Percentiles rank a stretch among this genome's conserved stretches.
These are phyloP conservation scores for Cetraspora pellucida DNA, from an alignment of 192 early-diverging fungal species.

Conservation along the genomic window DNA sequence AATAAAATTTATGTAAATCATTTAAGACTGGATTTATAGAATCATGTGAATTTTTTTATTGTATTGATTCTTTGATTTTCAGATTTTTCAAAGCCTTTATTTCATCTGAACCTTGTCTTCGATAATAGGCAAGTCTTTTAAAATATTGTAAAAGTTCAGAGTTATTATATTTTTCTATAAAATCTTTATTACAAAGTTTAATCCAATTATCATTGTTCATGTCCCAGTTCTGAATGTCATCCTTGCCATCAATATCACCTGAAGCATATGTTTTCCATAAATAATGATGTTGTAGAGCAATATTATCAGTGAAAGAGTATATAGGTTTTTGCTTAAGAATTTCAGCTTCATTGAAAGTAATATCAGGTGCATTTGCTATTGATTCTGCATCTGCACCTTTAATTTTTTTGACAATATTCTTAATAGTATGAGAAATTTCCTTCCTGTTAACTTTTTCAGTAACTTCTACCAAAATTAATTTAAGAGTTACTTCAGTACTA, in stretches of 20 bases:
- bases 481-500: constrained; percentile 18
- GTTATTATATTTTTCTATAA: constrained; percentile 31
- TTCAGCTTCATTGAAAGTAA: constrained; percentile 20
- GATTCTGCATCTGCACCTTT: constrained; percentile 25
- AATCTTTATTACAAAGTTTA: constrained; percentile 25
- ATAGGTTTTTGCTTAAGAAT: constrained; percentile 20
- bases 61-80: constrained; percentile 28
- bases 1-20: constrained; percentile 28
- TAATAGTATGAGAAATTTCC: constrained; percentile 25
- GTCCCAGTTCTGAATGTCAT: constrained; percentile 24
- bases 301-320: constrained; percentile 21
- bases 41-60: constrained; percentile 26
- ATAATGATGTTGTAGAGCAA: constrained; percentile 24
- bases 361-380: constrained; percentile 27
- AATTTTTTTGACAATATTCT: constrained; percentile 17
- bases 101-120: constrained; percentile 30
- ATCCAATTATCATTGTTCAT: constrained; percentile 28
- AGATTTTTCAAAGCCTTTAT: constrained; percentile 21
- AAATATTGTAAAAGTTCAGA: constrained; percentile 29
- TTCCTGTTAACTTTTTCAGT: neutral
- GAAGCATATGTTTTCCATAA: constrained; percentile 32
- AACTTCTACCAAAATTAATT: constrained; percentile 24
- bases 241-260: constrained; percentile 28
- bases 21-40: constrained; percentile 14
- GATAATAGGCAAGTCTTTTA: constrained; percentile 24